Evolutionary conservation across 371 early-diverging fungal species (phyloP).

Genomic region (Parasitella parasitica): DNA sequence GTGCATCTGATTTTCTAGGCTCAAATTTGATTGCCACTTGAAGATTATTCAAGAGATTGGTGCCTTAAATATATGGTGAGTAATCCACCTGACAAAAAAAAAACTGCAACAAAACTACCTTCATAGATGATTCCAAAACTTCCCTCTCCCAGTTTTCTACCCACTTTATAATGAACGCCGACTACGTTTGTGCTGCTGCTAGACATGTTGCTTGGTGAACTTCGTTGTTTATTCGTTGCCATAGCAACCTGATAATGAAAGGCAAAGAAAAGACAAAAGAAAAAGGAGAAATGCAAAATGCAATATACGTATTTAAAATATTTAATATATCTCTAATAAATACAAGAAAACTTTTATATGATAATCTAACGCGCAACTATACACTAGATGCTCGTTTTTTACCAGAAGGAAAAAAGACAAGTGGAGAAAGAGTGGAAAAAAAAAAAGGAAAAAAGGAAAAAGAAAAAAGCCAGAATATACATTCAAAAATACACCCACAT

Average conservation of each 20-base stretch:
- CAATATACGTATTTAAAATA: neutral
- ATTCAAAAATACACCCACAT: neutral
- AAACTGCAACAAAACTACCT: slow-evolving; percentile 66
- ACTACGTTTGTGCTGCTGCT: slow-evolving; percentile 54
- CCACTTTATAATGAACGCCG: slow-evolving; percentile 92
- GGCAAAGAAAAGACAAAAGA: neutral
- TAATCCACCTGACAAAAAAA: neutral
- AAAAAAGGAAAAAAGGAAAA: neutral
- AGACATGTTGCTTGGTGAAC: neutral
- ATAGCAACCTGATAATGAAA: neutral
- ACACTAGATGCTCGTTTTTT: neutral
- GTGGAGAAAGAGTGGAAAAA: no score
- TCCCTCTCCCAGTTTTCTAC: slow-evolving; percentile 92
- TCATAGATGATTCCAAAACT: slow-evolving; percentile 95
- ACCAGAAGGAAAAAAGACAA: neutral
- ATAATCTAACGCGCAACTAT: neutral
- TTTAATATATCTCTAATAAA: neutral
- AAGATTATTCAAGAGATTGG: slow-evolving; percentile 76
- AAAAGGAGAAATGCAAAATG: neutral
- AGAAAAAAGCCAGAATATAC: neutral
- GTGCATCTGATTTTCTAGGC: slow-evolving; percentile 89
- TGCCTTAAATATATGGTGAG: no score
- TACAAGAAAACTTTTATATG: neutral
- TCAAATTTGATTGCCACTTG: slow-evolving; percentile 94
- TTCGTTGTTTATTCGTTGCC: neutral